These are phyloP conservation scores for Sporothrix protearum DNA, from an alignment of 2,329 filamentous ascomycete species.

Conservation along the genomic window DNA sequence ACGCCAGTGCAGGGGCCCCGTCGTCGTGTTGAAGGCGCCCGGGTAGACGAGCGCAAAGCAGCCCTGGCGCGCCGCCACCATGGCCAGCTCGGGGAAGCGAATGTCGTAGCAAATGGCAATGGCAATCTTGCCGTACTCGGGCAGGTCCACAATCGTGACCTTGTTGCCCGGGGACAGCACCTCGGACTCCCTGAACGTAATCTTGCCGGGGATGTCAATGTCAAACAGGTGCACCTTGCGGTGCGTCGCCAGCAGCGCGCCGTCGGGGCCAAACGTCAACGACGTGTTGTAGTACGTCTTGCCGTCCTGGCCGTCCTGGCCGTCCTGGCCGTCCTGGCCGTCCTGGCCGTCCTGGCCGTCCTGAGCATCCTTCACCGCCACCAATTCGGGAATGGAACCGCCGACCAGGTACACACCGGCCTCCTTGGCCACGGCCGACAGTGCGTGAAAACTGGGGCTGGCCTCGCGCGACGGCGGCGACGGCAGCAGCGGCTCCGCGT, in stretches of 20 bases:
- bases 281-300: slow-evolving; percentile 82
- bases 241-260: slow-evolving; percentile 78
- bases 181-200: slow-evolving; percentile 85
- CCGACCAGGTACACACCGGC: slow-evolving; percentile 79
- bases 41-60: slow-evolving; percentile 88
- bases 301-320: slow-evolving; percentile 28
- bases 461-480: slow-evolving; percentile 66
- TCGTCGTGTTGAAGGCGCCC: slow-evolving; percentile 95
- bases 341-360: too few relatives aligned
- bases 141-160: slow-evolving; percentile 79
- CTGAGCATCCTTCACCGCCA: slow-evolving; percentile 35
- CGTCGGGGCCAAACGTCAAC: slow-evolving; percentile 74
- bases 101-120: slow-evolving; percentile 97
- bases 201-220: slow-evolving; percentile 94
- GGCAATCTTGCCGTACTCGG: slow-evolving; percentile 81
- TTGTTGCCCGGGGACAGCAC: slow-evolving; percentile 82
- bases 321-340: slow-evolving; percentile 28
- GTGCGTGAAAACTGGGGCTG: slow-evolving; percentile 80
- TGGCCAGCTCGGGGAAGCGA: slow-evolving; percentile 90
- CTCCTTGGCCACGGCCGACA: slow-evolving; percentile 75
- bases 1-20: slow-evolving; percentile 87
- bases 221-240: slow-evolving; percentile 96
- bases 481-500: slow-evolving; percentile 82
- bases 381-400: slow-evolving; percentile 86
- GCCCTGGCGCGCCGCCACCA: slow-evolving; percentile 71